A percentile compares a stretch with the other conserved stretches of the same genome.
phyloP scores from a whole-genome alignment of 768 basidiomycete species.

The Coprinopsis marcescibilis region DNA sequence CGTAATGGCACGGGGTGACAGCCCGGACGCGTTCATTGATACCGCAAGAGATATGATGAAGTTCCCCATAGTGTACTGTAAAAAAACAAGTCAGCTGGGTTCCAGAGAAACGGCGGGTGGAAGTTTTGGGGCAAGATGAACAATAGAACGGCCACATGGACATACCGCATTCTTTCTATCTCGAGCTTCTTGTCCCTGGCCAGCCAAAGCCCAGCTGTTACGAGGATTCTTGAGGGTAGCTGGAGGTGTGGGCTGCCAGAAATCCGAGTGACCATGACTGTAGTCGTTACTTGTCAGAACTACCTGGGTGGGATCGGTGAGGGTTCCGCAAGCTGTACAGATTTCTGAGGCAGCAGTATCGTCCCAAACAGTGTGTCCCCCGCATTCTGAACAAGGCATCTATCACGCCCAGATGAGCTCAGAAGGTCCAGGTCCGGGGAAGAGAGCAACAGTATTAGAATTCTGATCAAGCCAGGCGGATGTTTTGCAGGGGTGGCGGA shows the following conservation, averaged over 20 bases:
- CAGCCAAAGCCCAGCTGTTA: constrained; percentile 55
- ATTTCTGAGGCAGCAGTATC: constrained; percentile 55
- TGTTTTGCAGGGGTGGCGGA: constrained; percentile 5
- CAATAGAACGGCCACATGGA: constrained; percentile 16
- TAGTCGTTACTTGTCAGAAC: constrained; percentile 44
- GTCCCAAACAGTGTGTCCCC: constrained; percentile 45
- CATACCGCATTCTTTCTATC: constrained; percentile 59
- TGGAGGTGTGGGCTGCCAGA: constrained; percentile 27
- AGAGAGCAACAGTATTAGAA: background rate
- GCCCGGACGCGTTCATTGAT: constrained; percentile 53
- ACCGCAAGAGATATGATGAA: constrained; percentile 58
- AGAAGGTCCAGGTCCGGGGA: background rate
- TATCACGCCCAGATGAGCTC: constrained; percentile 23
- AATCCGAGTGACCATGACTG: constrained; percentile 28
- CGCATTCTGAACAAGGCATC: constrained; percentile 48
- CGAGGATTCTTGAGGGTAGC: constrained; percentile 45
- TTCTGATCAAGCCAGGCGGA: background rate
- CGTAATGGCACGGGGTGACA: constrained; percentile 58
- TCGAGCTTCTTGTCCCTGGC: constrained; percentile 60
- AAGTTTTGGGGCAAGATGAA: no score
- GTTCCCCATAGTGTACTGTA: constrained; percentile 55
- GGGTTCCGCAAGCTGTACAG: constrained; percentile 68
- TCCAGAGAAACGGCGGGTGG: constrained; percentile 11
- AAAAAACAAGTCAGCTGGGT: constrained; percentile 15
- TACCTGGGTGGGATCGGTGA: constrained; percentile 56